Evolutionary conservation across 2,329 filamentous ascomycete genomes (phyloP).

Genomic region (Aspergillus puulaauensis): DNA sequence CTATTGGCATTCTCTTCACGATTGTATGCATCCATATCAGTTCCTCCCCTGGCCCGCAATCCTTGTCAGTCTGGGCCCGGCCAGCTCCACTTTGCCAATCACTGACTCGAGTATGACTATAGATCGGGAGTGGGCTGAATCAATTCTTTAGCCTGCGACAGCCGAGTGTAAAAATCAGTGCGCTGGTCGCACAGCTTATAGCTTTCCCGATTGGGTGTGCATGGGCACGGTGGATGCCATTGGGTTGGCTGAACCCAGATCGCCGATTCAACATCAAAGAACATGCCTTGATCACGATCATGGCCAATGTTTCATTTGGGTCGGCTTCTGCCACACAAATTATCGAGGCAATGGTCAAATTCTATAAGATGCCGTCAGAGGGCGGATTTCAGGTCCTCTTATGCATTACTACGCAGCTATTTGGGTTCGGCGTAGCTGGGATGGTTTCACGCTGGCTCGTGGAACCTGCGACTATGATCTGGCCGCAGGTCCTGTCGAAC

Average conservation of each 20-base stretch:
- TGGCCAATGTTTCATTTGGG: conserved; percentile 50
- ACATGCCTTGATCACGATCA: conserved; percentile 46
- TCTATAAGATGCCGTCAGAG: conserved; percentile 58
- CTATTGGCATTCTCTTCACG: conserved; percentile 38
- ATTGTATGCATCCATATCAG: conserved; percentile 26
- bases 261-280: conserved; percentile 42
- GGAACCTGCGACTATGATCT: conserved; percentile 63
- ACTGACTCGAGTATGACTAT: conserved; percentile 2
- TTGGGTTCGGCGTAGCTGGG: conserved; percentile 65
- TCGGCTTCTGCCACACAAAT: conserved; percentile 42
- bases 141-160: conserved; percentile 41
- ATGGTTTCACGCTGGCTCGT: conserved; percentile 59
- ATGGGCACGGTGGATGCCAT: conserved; percentile 38
- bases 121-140: conserved; percentile 39
- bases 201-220: conserved; percentile 46
- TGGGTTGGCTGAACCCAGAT: conserved; percentile 45
- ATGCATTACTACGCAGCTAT: conserved; percentile 61
- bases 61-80: background rate
- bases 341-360: conserved; percentile 44
- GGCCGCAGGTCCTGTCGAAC: conserved; percentile 58
- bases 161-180: conserved; percentile 40
- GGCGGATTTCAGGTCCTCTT: conserved; percentile 62
- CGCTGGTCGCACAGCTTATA: conserved; percentile 43
- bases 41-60: background rate
- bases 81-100: background rate